Base-by-base conservation (phyloP, 2,329 filamentous ascomycete genomes). In the Cercospora sp. region DNA sequence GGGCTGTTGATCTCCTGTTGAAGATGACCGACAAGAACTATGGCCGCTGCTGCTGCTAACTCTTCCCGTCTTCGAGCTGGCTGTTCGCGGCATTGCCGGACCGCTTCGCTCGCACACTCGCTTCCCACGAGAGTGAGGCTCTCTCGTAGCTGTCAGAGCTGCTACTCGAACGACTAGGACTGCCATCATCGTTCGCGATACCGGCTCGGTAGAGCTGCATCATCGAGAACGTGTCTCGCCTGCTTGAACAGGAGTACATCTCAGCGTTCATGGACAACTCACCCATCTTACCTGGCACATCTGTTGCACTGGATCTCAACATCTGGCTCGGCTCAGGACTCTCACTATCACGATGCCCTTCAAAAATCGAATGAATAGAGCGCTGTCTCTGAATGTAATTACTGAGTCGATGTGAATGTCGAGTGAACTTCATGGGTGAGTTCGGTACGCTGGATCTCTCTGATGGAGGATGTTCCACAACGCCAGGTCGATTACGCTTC, bases 91-190 rank as follows among this genome's bases (percentile, higher is more conserved):
- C 20, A 18, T 9, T 2, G 30, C n/a, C 16, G 2, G n/a, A 1
- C 45, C 45, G 33, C 61, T 63, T 63, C 1, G 45, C n/a, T 26
- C 61, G 48, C 16, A 63, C 5, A 57, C 61, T 57, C 6, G 61
- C 61, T 63, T 63, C 45, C 61, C 61, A 63, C 2, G 18, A 63
- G 9, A 36, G 45, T 5, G 45, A 2, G n/a, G 61, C 61, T 63
- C 61, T 33, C 30, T 63, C 61, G 5, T 53, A 63, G 61, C 61
- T 63, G 33, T 63, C 61, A 6, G 61, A 63, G 61, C 61, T 63
- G 23, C 20, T 53, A n/a, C 45, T 63, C 28, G 61, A 53, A 12
- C 61, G 45, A 23, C 45, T 55, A 3, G 45, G 61, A 42, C 61
- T 63, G 10, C 20, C 48, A 4, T 36, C 28, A 20, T 53, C 20